phyloP scores from a whole-genome alignment of 768 basidiomycete genomes.

The Leccinum truebloodii region DNA sequence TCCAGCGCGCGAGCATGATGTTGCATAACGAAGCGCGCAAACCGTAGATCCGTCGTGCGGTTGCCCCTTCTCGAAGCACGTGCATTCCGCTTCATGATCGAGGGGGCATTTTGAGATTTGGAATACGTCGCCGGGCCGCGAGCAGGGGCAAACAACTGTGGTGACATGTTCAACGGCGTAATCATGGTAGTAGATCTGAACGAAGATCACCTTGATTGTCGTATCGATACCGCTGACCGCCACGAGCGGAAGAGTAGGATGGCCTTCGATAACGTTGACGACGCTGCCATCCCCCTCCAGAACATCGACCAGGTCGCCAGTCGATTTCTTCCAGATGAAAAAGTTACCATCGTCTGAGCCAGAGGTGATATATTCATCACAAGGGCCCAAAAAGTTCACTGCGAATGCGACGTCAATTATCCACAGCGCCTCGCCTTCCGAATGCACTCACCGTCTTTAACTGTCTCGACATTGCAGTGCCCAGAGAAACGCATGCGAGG shows the following conservation, averaged over 20 bases:
- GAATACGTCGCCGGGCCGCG: slow-evolving; percentile 52
- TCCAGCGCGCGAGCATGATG: slow-evolving; percentile 31
- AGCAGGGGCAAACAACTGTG: slow-evolving; percentile 67
- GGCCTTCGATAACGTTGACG: slow-evolving; percentile 86
- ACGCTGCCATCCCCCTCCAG: slow-evolving; percentile 81
- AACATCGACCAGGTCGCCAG: slow-evolving; percentile 66
- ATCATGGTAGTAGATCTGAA: slow-evolving; percentile 2
- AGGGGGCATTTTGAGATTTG: slow-evolving; percentile 48
- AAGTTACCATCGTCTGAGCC: slow-evolving; percentile 88
- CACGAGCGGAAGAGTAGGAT: slow-evolving; percentile 75
- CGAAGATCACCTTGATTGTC: slow-evolving; percentile 68
- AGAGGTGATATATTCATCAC: slow-evolving; percentile 75
- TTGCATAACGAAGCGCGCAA: slow-evolving; percentile 34
- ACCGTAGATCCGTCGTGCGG: slow-evolving; percentile 22
- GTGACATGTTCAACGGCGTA: neutral
- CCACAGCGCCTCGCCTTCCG: neutral
- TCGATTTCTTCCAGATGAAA: slow-evolving; percentile 82
- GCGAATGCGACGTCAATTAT: neutral
- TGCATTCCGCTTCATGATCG: slow-evolving; percentile 59
- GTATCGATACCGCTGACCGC: slow-evolving; percentile 87
- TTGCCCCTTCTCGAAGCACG: slow-evolving; percentile 33
- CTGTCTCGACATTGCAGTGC: slow-evolving; percentile 76
- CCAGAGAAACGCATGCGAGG: slow-evolving; percentile 69
- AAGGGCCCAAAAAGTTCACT: slow-evolving; percentile 86
- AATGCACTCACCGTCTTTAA: slow-evolving; percentile 74